phyloP scores from a whole-genome alignment of 2,329 filamentous ascomycete species.

The Colletotrichum sp. region DNA sequence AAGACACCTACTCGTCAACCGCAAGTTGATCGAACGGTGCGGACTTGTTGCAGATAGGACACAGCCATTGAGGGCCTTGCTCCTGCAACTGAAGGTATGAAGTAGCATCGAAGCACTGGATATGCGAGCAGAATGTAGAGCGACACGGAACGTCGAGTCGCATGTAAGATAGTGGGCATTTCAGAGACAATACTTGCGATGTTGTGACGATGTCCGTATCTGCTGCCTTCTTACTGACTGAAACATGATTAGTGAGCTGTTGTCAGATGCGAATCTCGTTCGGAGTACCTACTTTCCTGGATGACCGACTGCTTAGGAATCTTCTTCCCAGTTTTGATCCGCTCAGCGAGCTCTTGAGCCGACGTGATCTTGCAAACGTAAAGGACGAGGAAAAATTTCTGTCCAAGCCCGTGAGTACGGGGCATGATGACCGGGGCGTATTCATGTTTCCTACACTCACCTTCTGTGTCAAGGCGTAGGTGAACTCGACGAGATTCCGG shows the following conservation, averaged over 20 bases:
- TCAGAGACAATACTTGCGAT: slow-evolving; percentile 86
- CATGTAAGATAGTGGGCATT: slow-evolving; percentile 89
- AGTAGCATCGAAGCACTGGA: slow-evolving; percentile 92
- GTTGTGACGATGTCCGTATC: slow-evolving; percentile 91
- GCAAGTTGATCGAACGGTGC: slow-evolving; percentile 83
- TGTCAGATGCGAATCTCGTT: background rate
- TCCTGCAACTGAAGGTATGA: slow-evolving; percentile 95
- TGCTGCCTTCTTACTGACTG: slow-evolving; percentile 80
- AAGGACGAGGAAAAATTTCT: slow-evolving; percentile 77
- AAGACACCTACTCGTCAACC: slow-evolving; percentile 76
- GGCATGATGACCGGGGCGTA: background rate
- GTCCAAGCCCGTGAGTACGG: slow-evolving; percentile 19
- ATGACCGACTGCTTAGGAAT: slow-evolving; percentile 85
- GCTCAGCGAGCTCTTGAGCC: slow-evolving; percentile 72
- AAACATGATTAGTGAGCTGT: background rate
- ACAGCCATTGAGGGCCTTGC: slow-evolving; percentile 96
- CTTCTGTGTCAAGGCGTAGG: slow-evolving; percentile 91
- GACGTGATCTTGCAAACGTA: slow-evolving; percentile 78
- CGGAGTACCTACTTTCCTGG: slow-evolving; percentile 72
- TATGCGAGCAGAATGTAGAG: slow-evolving; percentile 80
- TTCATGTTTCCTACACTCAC: slow-evolving; percentile 49
- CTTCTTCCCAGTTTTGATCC: slow-evolving; percentile 69
- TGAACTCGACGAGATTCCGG: slow-evolving; percentile 80
- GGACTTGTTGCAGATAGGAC: slow-evolving; percentile 87
- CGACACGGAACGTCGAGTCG: slow-evolving; percentile 82